A percentile compares a stretch with the other conserved stretches of the same genome.
phyloP scores from a whole-genome alignment of 2,329 filamentous ascomycete genomes.

The Hypomyces rosellus region DNA sequence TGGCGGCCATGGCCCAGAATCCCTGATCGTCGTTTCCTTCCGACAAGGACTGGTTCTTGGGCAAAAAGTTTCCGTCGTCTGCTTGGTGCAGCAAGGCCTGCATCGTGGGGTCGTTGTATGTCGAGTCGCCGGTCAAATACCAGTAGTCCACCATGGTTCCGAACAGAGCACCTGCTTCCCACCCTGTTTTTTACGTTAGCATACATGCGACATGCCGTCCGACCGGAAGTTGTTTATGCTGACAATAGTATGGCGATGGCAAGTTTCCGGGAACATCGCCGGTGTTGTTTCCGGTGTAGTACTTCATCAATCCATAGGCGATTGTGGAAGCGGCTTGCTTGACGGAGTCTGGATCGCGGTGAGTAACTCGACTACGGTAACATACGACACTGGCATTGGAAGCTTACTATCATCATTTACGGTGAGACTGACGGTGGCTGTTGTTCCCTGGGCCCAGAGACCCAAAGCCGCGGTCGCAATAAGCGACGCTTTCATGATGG shows the following conservation, averaged over 20 bases:
- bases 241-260: constrained; percentile 59
- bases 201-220: not conserved
- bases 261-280: constrained; percentile 53
- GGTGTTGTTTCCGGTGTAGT: constrained; percentile 52
- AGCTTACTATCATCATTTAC: not conserved
- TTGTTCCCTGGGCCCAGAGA: not conserved
- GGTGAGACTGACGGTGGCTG: not conserved
- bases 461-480: not conserved
- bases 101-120: constrained; percentile 55
- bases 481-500: not conserved
- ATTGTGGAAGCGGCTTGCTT: constrained; percentile 42
- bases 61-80: constrained; percentile 57
- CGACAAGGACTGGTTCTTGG: constrained; percentile 54
- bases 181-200: constrained; percentile 38
- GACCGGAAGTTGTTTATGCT: constrained; percentile 32
- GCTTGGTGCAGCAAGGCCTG: constrained; percentile 57
- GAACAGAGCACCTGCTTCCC: constrained; percentile 68
- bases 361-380: not conserved
- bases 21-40: constrained; percentile 71
- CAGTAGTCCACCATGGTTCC: constrained; percentile 67
- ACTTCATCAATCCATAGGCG: constrained; percentile 42
- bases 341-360: constrained; percentile 38
- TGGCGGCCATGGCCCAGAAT: constrained; percentile 80
- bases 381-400: not conserved
- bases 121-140: constrained; percentile 59